These are phyloP conservation scores for Saccharomycopsis sp. DNA, from an alignment of 805 yeast genomes.

Conservation along the genomic window DNA sequence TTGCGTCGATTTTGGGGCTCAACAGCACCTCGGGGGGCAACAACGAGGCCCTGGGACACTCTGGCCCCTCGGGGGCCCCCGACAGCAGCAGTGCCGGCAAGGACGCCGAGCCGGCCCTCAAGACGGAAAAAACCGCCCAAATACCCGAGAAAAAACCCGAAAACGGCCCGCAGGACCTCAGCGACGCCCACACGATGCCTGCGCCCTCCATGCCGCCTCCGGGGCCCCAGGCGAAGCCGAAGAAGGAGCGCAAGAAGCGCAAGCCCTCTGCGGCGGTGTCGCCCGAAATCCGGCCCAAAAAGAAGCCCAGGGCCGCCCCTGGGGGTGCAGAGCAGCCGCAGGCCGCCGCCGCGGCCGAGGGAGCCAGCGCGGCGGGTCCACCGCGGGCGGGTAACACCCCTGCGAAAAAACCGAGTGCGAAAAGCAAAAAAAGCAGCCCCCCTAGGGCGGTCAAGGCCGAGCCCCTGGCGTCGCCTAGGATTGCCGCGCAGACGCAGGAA, in stretches of 20 bases:
- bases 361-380: conserved; percentile 7
- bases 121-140: background rate
- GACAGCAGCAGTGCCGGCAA: too few species aligned
- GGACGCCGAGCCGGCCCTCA: background rate
- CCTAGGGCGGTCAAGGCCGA: background rate
- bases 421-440: background rate
- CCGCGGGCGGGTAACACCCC: conserved; percentile 15
- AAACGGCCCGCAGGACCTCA: background rate
- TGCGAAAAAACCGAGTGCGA: conserved; percentile 19
- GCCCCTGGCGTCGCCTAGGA: too few species aligned
- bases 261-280: background rate
- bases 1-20: conserved; percentile 25
- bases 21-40: background rate
- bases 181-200: background rate
- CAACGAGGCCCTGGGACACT: background rate
- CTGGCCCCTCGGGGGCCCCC: too few species aligned
- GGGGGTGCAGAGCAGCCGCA: background rate
- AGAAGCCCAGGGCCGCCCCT: conserved; percentile 3
- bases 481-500: background rate
- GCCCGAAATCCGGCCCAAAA: conserved; percentile 4
- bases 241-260: conserved; percentile 2
- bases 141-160: background rate
- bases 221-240: background rate
- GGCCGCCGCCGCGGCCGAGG: conserved; percentile 3
- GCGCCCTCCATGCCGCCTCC: background rate